Base-by-base conservation (phyloP, 768 basidiomycete genomes). In the Asterophora parasitica region DNA sequence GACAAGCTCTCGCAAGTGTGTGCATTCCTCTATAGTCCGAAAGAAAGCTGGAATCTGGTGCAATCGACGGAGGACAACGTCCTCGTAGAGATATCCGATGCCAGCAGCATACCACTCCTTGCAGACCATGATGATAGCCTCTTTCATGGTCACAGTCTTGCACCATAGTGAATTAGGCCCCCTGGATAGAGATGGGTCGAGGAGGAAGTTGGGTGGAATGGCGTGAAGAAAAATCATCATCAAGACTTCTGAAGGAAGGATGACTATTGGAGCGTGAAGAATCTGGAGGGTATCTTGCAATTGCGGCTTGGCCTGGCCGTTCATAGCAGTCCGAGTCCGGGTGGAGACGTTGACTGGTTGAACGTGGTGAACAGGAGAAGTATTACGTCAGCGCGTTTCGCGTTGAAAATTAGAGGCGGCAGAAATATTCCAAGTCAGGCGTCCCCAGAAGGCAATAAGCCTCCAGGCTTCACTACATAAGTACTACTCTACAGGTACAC, bases 31-130 rank as follows among this genome's bases (percentile, higher is more conserved):
- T 5, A 66, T 50, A 0, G 63, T 55, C 12, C 38, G 28, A 10
- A 56, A 49, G 11, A 67, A 52, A 4, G 45, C 50, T 16, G 45
- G 40, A 5, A 65, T 47, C 37, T 65, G 61, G 19, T 49, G 55
- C n/a, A 56, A 41, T 5, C 51, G 53, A 8, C 53, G 60, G 31
- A 68, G 51, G 31, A 46, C 52, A 12, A 67, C 43, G 13, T 59
- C 50, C 39, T 59, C 51, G 46, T 66, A 68, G 4, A 67, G 50
- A 28, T 61, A 33, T 13, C 51, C 36, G 30, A 63, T 49, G 7
- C 57, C 62, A 15, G 57, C 45, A 20, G 44, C 19, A 35, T 62
- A 49, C 63, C 65, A 67, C 1, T 31, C 30, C 19, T 52, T 60
- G 50, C 61, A 68, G 10, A 67, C 65, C 8, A 50, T 27, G 11